Evolutionary conservation across 371 early-diverging fungal species (phyloP), one percentile per base, ranked within the genome.

Genomic region (Syncephalastrum racemosum): DNA sequence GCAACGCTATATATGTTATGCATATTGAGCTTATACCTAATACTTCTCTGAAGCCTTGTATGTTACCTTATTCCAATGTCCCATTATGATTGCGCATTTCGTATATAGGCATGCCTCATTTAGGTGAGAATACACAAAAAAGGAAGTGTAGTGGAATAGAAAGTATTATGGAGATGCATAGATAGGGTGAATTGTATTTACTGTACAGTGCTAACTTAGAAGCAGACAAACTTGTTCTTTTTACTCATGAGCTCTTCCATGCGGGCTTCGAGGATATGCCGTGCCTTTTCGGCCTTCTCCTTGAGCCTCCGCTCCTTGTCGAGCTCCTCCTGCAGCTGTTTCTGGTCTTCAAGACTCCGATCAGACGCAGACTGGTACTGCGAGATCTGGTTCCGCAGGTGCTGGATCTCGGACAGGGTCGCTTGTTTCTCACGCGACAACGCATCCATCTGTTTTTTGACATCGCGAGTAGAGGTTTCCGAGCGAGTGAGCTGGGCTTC

Each of bases 151-250:
- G 10, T 8, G 12, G 12, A 8, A 31, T 8, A 31, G 36, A 31
- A 10, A 10, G 10, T 31, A 31, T 31, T 31, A 31, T 8, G 36
- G 36, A 31, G 36, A 31, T 31, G 36, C 36, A 31, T 31, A 31
- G 12, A 31, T 31, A 31, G 36, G 36, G 36, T 31, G 36, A 2
- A 31, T 31, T 31, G 36, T 31, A 31, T 31, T 31, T 31, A 31
- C 36, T 31, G 36, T 31, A 31, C 36, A 31, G 36, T 31, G 36
- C 36, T 31, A 31, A 31, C 36, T 59, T 75, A 78, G 62, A 78
- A 78, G 69, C 79, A 79, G 68, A 79, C 74, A 52, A 79, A 79
- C 53, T 79, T 79, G 67, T 66, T 73, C 61, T 76, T 79, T 57
- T 68, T 71, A 53, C 59, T 76, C 77, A 79, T 71, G 18, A 79